Evolutionary conservation across 2,329 filamentous ascomycete genomes (phyloP), one percentile per base, ranked within the genome.

Genomic region (Byssoonygena ceratinophila): DNA sequence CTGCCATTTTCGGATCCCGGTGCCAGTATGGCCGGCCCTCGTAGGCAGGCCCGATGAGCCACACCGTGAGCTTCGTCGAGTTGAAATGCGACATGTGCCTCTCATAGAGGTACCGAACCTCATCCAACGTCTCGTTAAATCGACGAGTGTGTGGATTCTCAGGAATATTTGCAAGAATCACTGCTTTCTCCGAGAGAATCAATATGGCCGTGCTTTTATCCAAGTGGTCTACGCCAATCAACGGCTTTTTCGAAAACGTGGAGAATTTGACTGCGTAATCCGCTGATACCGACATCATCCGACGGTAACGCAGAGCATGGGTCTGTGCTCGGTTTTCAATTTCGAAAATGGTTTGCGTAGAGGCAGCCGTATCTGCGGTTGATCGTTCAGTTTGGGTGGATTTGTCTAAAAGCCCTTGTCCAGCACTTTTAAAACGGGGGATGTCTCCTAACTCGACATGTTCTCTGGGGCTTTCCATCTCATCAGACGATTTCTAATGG

Each of bases 211-310:
- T 41, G 18, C 36, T 43, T n/a, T 34, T 34, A 18, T 50, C 23
- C 11, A 50, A 37, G 23, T 50, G 27, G 22, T 50, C 36, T 16
- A 43, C 37, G 23, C 47, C 47, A 14, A 50, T 31, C 23, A 50
- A 22, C 8, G 25, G 36, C 3, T 25, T 41, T 8, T 20, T 34
- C 12, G 22, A 40, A 25, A 50, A 50, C 4, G 18, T 11, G 7
- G 32, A 32, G 27, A 41, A 50, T n/a, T 43, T 50, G n/a, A 50
- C 36, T 4, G n/a, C 47, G n/a, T 50, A 50, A 25, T 41, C 37
- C 9, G 36, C 20, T 20, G 47, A 50, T 9, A 50, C 37, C 2
- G 47, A 50, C 3, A 32, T 23, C 47, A 50, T 50, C 11, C 7
- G 36, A 25, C 18, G 36, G 27, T 25, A 23, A 32, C 41, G 34